Base-by-base conservation (phyloP, 495 filamentous ascomycete genomes). In the Trichoderma asperelloides region DNA sequence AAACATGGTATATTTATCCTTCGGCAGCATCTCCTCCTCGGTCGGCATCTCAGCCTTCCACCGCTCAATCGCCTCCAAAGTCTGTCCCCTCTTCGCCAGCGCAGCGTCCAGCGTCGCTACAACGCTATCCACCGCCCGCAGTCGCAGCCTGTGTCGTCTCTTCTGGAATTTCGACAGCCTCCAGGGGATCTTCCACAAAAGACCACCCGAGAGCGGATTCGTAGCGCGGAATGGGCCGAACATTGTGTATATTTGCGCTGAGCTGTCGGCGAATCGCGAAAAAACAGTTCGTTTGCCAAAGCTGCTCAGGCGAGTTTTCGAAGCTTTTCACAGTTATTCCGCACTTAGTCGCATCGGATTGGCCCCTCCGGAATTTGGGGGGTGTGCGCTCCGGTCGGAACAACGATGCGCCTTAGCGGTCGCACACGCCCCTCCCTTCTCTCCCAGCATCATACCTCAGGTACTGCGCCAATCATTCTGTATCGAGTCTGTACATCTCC, bases 1-100 rank as follows among this genome's bases (percentile, higher is more conserved):
- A 80, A 98, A 98, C 69, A 98, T 88, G 25, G 93, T 96, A 80
- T 98, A 98, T 78, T 98, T 98, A 78, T 98, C 95, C 77, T 87
- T 89, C 57, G 95, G 88, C 75, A 96, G 76, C 95, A 98, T 98
- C 82, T 98, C 92, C 76, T 86, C 85, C 85, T 98, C 95, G 37
- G 86, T 90, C 25, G 95, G 95, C 95, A 98, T 98, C 79, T 96
- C 92, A 65, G 79, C 81, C 79, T 92, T 96, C 95, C 95, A 98
- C 70, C 87, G 81, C 77, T 93, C 87, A 66, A 98, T 79, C 39
- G 89, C 82, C 76, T 89, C 90, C 43, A 90, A 79, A 3, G 78
- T 86, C 74, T 87, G 78, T 64, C 89, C 87, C 71, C 89, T 81
- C 74, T 88, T 91, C 28, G 83, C 78, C 21, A 98, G 82, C 15